Percentiles rank a stretch among this genome's conserved stretches.
Conservation (phyloP, 2,329 filamentous ascomycete genomes). For the Aureobasidium sp. region DNA sequence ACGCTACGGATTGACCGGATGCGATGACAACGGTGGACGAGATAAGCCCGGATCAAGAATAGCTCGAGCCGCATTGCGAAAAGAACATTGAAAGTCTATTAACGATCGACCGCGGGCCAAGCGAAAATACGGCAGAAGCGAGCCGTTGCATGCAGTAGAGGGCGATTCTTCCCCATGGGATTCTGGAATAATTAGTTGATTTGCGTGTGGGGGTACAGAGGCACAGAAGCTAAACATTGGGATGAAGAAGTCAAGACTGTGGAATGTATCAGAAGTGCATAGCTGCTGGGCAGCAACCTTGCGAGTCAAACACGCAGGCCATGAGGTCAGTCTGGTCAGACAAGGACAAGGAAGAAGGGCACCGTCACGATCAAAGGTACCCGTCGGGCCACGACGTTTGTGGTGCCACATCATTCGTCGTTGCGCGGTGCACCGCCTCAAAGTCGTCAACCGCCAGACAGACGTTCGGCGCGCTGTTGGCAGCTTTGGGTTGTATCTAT, state of each 20-base stretch:
- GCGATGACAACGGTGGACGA: conserved; percentile 2
- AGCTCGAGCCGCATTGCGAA: neutral
- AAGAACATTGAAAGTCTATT: conserved; percentile 6
- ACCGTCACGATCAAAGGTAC: neutral
- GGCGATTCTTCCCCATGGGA: neutral
- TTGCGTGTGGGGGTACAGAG: neutral
- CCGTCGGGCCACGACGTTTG: conserved; percentile 6
- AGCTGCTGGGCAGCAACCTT: neutral
- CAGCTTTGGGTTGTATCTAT: neutral
- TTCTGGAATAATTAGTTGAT: no score
- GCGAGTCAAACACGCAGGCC: neutral
- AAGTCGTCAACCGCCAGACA: neutral
- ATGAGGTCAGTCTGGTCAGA: neutral
- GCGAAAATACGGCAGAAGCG: neutral
- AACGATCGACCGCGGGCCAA: neutral
- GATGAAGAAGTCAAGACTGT: neutral
- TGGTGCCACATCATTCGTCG: conserved; percentile 4
- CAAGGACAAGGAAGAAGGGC: neutral
- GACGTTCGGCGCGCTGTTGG: neutral
- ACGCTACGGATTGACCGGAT: neutral
- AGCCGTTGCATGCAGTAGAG: neutral
- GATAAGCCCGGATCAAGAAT: neutral
- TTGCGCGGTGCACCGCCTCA: conserved; percentile 5
- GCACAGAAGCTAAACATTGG: neutral
- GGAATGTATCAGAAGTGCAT: conserved; percentile 4